phyloP scores from a whole-genome alignment of 2,329 filamentous ascomycete species.

The Neoarthrinium moseri region DNA sequence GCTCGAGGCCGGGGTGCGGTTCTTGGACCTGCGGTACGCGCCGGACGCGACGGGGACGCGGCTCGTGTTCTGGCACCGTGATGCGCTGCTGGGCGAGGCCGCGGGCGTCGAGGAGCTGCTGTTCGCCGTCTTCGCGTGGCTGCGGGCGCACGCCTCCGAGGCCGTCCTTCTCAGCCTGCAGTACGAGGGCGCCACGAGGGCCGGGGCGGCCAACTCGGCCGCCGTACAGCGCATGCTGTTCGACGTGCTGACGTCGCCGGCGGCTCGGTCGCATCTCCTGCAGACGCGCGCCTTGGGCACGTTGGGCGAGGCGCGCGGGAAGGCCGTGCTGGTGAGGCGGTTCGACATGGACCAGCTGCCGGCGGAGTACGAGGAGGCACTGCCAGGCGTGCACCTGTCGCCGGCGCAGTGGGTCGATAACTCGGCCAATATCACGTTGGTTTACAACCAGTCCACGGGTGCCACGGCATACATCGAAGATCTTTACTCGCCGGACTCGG shows the following conservation, averaged over 20 bases:
- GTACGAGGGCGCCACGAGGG: conserved; percentile 38
- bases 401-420: conserved; percentile 44
- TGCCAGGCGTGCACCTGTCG: conserved; percentile 47
- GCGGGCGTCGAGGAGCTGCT: conserved; percentile 43
- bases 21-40: conserved; percentile 49
- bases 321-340: conserved; percentile 40
- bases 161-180: conserved; percentile 45
- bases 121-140: conserved; percentile 47
- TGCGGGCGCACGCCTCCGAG: conserved; percentile 44
- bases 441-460: conserved; percentile 36
- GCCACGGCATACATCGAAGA: conserved; percentile 47
- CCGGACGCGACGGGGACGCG: conserved; percentile 41
- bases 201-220: conserved; percentile 30
- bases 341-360: conserved; percentile 36
- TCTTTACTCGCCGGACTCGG: conserved; percentile 40
- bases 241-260: conserved; percentile 33
- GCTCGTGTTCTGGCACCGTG: conserved; percentile 47
- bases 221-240: conserved; percentile 36
- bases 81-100: conserved; percentile 41
- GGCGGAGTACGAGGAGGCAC: conserved; percentile 26
- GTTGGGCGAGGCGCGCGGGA: conserved; percentile 20
- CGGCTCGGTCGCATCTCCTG: conserved; percentile 37
- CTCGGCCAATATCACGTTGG: conserved; percentile 33
- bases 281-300: conserved; percentile 10
- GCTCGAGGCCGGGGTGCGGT: conserved; percentile 45